Conservation (phyloP, 108 stramenopile genomes). For the Pseudonitzschia delicatissima region DNA sequence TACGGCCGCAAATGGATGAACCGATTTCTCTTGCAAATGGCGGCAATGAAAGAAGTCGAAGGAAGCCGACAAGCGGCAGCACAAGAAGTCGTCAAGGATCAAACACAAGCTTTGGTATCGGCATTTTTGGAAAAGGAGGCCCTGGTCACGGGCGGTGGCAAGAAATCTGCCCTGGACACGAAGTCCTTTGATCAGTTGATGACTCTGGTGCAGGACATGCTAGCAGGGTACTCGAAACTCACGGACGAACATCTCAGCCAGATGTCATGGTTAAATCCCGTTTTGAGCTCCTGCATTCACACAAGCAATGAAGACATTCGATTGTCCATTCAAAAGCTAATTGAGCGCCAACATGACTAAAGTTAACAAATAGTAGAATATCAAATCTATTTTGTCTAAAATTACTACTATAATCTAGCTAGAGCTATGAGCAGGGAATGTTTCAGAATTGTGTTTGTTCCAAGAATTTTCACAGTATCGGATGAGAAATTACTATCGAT, state of each 20-base stretch:
- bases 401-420: no score
- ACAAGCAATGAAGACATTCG: constrained; percentile 35
- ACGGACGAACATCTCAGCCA: constrained; percentile 26
- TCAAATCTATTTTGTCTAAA: no score
- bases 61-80: constrained; percentile 34
- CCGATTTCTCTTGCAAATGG: constrained; percentile 53
- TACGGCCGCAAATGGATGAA: constrained; percentile 78
- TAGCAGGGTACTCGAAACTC: constrained; percentile 31
- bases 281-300: constrained; percentile 32
- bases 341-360: no score
- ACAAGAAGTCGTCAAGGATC: constrained; percentile 65
- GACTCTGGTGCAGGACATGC: constrained; percentile 33
- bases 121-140: constrained; percentile 66
- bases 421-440: no score
- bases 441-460: no score
- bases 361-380: no score
- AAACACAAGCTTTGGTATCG: constrained; percentile 56
- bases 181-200: constrained; percentile 23
- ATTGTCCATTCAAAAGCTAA: constrained; percentile 29
- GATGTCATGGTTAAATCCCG: constrained; percentile 39
- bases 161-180: constrained; percentile 16
- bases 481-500: no score
- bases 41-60: constrained; percentile 41
- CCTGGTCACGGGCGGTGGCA: constrained; percentile 13
- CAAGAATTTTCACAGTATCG: no score